Conservation (phyloP, 148 eudicot genomes). For the Rhododendron griersonianum region DNA sequence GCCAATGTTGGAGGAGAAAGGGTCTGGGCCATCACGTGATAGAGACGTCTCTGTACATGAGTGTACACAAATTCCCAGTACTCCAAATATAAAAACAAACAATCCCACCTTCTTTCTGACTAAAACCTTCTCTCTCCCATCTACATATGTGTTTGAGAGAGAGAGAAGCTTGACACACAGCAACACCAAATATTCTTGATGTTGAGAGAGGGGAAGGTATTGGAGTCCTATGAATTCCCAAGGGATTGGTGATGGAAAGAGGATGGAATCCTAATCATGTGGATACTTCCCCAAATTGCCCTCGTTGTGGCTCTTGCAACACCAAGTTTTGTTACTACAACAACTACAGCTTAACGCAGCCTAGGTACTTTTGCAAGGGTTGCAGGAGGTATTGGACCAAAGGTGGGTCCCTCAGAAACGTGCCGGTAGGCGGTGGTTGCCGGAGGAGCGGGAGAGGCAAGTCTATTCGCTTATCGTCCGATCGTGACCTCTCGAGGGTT, state of each 20-base stretch:
- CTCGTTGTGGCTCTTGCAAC: slow-evolving; percentile 55
- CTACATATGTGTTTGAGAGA: background rate
- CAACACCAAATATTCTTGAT: background rate
- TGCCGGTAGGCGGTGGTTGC: slow-evolving; percentile 57
- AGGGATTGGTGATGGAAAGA: slow-evolving; percentile 24
- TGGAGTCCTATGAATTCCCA: slow-evolving; percentile 2
- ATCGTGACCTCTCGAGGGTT: background rate
- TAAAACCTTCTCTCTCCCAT: background rate
- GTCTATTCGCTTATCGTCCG: background rate
- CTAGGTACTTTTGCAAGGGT: slow-evolving; percentile 59
- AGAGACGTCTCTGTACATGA: background rate
- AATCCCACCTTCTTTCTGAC: background rate
- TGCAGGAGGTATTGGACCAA: slow-evolving; percentile 60
- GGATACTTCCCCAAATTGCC: slow-evolving; percentile 49
- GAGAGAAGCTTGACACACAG: background rate
- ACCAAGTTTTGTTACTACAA: slow-evolving; percentile 66
- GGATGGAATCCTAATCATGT: slow-evolving; percentile 26
- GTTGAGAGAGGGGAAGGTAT: background rate
- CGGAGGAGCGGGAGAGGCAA: slow-evolving; percentile 32
- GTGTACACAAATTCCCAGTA: background rate
- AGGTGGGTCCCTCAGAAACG: slow-evolving; percentile 55
- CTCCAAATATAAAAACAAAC: background rate
- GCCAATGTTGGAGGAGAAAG: background rate
- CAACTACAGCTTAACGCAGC: slow-evolving; percentile 57
- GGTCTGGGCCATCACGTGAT: background rate